A percentile compares a stretch with the other conserved stretches of the same genome.
Evolutionary conservation across 75 land plant species (phyloP).

Genomic region (Sequoiadendron giganteum): DNA sequence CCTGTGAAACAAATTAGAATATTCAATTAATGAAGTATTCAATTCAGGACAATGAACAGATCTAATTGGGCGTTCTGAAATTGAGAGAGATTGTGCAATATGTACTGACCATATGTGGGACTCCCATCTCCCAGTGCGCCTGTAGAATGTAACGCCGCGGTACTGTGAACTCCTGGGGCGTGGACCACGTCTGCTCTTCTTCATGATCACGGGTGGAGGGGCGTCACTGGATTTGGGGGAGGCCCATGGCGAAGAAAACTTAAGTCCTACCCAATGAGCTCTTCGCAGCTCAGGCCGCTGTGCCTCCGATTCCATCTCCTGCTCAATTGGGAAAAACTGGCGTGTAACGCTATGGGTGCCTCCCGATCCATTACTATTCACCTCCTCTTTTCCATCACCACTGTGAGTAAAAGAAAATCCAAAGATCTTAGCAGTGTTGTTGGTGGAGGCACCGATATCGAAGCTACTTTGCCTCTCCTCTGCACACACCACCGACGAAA

Average conservation of each 20-base stretch:
- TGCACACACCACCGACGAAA: background rate
- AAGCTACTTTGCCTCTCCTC: background rate
- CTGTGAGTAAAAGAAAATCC: background rate
- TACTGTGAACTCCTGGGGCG: conserved; percentile 88
- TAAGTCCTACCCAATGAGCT: background rate
- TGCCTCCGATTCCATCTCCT: background rate
- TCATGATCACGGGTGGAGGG: conserved; percentile 26
- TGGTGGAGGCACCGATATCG: background rate
- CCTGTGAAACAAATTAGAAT: conserved; percentile 39
- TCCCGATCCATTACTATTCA: background rate
- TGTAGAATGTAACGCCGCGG: conserved; percentile 88
- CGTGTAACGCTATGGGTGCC: background rate
- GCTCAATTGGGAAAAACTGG: conserved; percentile 3
- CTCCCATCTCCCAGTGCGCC: conserved; percentile 98
- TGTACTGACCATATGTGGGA: conserved; percentile 76
- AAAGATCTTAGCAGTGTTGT: conserved; percentile 1
- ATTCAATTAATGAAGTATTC: background rate
- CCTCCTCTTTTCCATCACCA: no score
- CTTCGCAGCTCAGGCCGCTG: background rate
- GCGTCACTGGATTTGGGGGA: background rate
- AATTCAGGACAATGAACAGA: background rate
- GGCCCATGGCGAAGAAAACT: background rate
- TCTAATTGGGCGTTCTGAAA: background rate
- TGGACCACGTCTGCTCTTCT: conserved; percentile 87
- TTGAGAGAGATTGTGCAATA: background rate